Conservation (phyloP, 108 stramenopile genomes). For the Fragilaria radians region DNA sequence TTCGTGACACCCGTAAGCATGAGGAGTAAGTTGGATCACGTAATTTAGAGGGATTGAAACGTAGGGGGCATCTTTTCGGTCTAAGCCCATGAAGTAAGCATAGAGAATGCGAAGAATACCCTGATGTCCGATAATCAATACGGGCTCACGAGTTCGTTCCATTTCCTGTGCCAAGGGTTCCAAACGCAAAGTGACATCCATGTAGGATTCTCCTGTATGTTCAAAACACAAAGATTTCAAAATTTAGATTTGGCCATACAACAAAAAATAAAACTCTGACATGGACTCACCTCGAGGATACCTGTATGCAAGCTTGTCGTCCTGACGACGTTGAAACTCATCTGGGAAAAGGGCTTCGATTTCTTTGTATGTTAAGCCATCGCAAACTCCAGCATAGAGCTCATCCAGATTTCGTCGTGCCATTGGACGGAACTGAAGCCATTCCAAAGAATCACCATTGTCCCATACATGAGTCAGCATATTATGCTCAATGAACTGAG, state of each 20-base stretch:
- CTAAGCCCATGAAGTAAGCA: conserved; percentile 97
- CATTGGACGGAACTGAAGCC: conserved; percentile 81
- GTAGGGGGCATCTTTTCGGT: conserved; percentile 94
- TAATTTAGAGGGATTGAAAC: conserved; percentile 96
- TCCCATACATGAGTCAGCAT: conserved; percentile 52
- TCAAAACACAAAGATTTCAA: neutral
- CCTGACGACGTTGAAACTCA: conserved; percentile 87
- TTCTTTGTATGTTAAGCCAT: conserved; percentile 94
- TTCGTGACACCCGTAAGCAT: conserved; percentile 94
- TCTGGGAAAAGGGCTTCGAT: conserved; percentile 92
- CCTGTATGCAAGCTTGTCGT: conserved; percentile 91
- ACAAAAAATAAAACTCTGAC: neutral
- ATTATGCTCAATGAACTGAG: conserved; percentile 80
- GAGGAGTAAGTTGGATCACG: conserved; percentile 93
- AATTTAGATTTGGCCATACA: neutral
- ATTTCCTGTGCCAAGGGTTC: conserved; percentile 97
- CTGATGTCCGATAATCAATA: conserved; percentile 95
- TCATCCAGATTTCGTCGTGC: conserved; percentile 88
- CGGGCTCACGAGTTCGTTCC: conserved; percentile 94
- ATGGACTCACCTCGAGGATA: conserved; percentile 63
- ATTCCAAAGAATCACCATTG: conserved; percentile 71
- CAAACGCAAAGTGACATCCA: conserved; percentile 95
- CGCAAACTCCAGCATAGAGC: conserved; percentile 91
- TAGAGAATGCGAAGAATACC: conserved; percentile 96
- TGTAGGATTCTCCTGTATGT: conserved; percentile 94